Evolutionary conservation across 768 basidiomycete species (phyloP).

Genomic region (Lactifluus echinatus): DNA sequence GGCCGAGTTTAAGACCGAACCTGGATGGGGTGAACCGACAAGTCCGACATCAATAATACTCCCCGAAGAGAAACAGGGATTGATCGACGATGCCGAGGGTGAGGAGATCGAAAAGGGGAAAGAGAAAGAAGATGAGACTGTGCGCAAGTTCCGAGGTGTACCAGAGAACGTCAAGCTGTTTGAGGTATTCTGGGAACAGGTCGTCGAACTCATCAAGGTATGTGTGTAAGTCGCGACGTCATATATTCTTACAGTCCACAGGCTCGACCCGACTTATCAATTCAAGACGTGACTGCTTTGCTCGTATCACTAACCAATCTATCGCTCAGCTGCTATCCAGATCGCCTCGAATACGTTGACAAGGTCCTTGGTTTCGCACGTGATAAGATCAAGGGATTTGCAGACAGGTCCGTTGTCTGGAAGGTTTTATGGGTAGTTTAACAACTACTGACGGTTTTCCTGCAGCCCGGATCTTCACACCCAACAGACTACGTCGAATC

Average conservation of each 20-base stretch:
- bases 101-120: constrained; percentile 45
- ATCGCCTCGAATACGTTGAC: constrained; percentile 93
- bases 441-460: background rate
- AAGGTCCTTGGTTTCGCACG: constrained; percentile 88
- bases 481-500: constrained; percentile 78
- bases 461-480: constrained; percentile 80
- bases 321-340: constrained; percentile 94
- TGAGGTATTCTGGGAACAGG: constrained; percentile 98
- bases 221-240: background rate
- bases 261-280: constrained; percentile 95
- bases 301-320: constrained; percentile 93
- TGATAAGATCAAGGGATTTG: constrained; percentile 76
- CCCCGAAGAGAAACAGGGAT: constrained; percentile 5
- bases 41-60: constrained; percentile 22
- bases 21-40: constrained; percentile 23
- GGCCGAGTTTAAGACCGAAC: constrained; percentile 19
- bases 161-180: constrained; percentile 93
- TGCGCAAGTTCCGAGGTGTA: constrained; percentile 87
- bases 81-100: constrained; percentile 20
- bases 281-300: constrained; percentile 95
- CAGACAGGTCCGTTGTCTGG: constrained; percentile 50
- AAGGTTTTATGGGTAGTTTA: background rate
- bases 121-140: constrained; percentile 41
- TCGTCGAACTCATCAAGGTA: constrained; percentile 96
- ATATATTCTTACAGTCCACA: constrained; percentile 25